A percentile compares a stretch with the other conserved stretches of the same genome.
Conservation (phyloP, 1,139 yeast species). For the Blastobotrys persicus region DNA sequence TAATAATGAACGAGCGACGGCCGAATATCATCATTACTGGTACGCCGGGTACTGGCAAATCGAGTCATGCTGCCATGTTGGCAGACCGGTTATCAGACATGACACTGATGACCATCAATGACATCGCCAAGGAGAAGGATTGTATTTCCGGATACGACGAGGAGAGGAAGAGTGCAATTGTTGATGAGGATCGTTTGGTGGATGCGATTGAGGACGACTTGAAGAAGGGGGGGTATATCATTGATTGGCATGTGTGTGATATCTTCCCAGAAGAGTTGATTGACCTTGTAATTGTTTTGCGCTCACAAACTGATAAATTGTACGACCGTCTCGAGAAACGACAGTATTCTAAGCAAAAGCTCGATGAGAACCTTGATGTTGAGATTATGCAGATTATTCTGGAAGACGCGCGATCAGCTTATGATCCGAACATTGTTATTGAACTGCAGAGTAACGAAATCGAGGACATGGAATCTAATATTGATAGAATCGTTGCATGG, state of each 20-base stretch:
- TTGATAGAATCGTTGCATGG: constrained; percentile 75
- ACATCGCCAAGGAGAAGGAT: constrained; percentile 72
- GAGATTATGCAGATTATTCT: constrained; percentile 93
- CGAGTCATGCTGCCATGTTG: constrained; percentile 73
- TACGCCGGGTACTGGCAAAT: constrained; percentile 97
- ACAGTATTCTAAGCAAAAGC: constrained; percentile 73
- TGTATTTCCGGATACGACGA: constrained; percentile 86
- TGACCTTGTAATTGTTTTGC: constrained; percentile 84
- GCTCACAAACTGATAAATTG: constrained; percentile 69
- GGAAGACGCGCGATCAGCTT: constrained; percentile 82
- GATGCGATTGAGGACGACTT: constrained; percentile 79
- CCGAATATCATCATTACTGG: constrained; percentile 84
- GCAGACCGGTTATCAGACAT: constrained; percentile 51
- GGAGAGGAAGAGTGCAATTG: constrained; percentile 78
- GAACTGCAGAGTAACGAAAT: constrained; percentile 69
- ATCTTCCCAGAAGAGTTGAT: constrained; percentile 89
- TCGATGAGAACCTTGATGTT: constrained; percentile 90
- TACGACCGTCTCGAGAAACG: constrained; percentile 68
- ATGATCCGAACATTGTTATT: constrained; percentile 76
- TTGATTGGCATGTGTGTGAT: constrained; percentile 98
- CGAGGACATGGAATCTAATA: constrained; percentile 77
- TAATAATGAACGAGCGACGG: constrained; percentile 11
- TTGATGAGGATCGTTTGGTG: constrained; percentile 81
- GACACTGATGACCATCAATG: constrained; percentile 68
- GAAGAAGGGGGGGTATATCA: constrained; percentile 76